Conservation (phyloP, 2,329 filamentous ascomycete species). For the Pseudocercospora macadamiae region DNA sequence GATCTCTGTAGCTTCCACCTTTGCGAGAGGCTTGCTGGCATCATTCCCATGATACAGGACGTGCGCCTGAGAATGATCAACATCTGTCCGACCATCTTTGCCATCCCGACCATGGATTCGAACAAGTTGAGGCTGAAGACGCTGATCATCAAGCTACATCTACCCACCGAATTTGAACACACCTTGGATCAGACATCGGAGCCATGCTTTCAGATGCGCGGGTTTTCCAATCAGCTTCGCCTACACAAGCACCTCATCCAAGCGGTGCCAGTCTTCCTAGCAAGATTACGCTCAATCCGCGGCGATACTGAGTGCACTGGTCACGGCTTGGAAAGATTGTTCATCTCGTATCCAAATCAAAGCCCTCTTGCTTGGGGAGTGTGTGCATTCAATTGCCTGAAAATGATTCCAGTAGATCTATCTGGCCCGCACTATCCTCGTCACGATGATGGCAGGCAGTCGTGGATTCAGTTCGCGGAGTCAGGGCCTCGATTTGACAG, state of each 20-base stretch:
- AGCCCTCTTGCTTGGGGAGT: background rate
- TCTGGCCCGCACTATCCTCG: background rate
- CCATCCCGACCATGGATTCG: background rate
- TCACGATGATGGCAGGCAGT: background rate
- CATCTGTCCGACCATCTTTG: constrained; percentile 14
- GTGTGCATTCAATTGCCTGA: background rate
- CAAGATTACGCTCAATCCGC: background rate
- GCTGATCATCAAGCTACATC: constrained; percentile 19
- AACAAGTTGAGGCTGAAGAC: constrained; percentile 12
- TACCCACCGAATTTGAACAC: constrained; percentile 9
- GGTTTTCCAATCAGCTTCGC: background rate
- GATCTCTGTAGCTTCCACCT: constrained; percentile 6
- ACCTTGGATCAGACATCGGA: background rate
- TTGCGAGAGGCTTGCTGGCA: constrained; percentile 13
- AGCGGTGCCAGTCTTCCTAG: background rate
- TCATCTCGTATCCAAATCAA: constrained; percentile 5
- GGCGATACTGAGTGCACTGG: background rate
- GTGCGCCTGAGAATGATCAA: constrained; percentile 18
- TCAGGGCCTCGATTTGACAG: background rate
- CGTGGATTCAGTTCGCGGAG: background rate
- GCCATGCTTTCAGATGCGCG: constrained; percentile 8
- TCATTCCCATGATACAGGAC: constrained; percentile 17
- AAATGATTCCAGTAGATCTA: background rate
- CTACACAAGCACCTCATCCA: background rate
- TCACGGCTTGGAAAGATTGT: constrained; percentile 3